Percentiles rank a stretch among this genome's conserved stretches.
Evolutionary conservation across 257 asterid species (phyloP).

Genomic region (Scutellaria galericulata): DNA sequence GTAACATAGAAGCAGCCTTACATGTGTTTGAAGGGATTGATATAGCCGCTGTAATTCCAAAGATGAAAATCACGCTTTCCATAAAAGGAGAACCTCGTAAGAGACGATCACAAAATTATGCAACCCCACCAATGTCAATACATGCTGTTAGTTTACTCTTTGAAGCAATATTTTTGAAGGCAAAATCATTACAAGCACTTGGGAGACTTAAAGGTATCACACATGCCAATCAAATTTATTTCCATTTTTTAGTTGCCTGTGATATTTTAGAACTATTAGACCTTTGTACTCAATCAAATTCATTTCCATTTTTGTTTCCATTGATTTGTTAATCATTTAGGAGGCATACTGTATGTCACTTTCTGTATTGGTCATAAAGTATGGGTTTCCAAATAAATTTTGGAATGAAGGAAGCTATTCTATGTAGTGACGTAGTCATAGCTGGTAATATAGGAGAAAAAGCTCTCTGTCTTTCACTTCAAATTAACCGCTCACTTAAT

Average conservation of each 20-base stretch:
- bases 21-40: conserved; percentile 97
- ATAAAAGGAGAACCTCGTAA: conserved; percentile 55
- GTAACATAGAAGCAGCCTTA: conserved; percentile 86
- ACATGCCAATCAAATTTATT: conserved; percentile 10
- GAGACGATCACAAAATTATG: conserved; percentile 61
- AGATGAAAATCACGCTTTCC: conserved; percentile 72
- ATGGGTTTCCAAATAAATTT: conserved; percentile 1
- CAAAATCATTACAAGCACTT: conserved; percentile 82
- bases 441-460: conserved; percentile 11
- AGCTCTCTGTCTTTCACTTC: neutral
- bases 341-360: conserved; percentile 7
- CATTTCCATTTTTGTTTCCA: conserved; percentile 4
- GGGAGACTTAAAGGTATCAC: conserved; percentile 82
- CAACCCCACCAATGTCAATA: conserved; percentile 71
- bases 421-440: neutral
- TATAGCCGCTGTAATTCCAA: conserved; percentile 68
- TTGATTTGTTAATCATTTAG: conserved; percentile 13
- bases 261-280: neutral
- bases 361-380: neutral
- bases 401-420: neutral
- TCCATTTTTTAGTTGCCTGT: conserved; percentile 2
- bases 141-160: conserved; percentile 85
- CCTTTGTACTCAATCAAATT: conserved; percentile 14
- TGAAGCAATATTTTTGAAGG: conserved; percentile 83
- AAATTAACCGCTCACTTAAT: neutral